phyloP scores from a whole-genome alignment of 2,329 filamentous ascomycete genomes.

The Metarhizium humberi region DNA sequence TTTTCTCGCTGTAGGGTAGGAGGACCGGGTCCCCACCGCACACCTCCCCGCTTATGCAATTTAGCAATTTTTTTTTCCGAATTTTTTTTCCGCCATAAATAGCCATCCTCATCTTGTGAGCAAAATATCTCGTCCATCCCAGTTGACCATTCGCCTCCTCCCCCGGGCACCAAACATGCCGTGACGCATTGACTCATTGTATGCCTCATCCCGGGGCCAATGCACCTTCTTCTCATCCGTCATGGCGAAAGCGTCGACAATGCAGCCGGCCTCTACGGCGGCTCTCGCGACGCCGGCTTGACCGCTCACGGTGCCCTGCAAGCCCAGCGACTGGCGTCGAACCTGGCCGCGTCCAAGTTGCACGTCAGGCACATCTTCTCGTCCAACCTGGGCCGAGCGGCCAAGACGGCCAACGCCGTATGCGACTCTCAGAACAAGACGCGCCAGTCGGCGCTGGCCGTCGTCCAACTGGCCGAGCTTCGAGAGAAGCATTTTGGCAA shows the following conservation, averaged over 20 bases:
- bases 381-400: constrained; percentile 68
- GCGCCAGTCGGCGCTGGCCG: constrained; percentile 6
- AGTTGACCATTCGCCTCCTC: neutral
- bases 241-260: constrained; percentile 92
- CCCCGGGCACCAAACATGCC: neutral
- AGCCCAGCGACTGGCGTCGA: constrained; percentile 57
- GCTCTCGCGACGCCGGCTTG: constrained; percentile 68
- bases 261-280: constrained; percentile 69
- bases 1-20: neutral
- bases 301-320: constrained; percentile 78
- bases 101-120: neutral
- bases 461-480: constrained; percentile 32
- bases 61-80: neutral
- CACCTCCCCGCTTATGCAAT: neutral
- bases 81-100: neutral
- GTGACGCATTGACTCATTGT: neutral
- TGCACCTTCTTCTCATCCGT: constrained; percentile 62
- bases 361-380: constrained; percentile 59
- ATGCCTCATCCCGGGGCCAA: constrained; percentile 6
- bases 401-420: constrained; percentile 60
- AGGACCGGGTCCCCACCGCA: no score
- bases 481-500: constrained; percentile 69
- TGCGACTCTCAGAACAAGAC: constrained; percentile 40
- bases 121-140: no score
- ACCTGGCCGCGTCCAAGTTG: constrained; percentile 36